A percentile compares a stretch with the other conserved stretches of the same genome.
These are phyloP conservation scores for Juglanconis juglandina DNA, from an alignment of 2,329 filamentous ascomycete species.

Conservation along the genomic window DNA sequence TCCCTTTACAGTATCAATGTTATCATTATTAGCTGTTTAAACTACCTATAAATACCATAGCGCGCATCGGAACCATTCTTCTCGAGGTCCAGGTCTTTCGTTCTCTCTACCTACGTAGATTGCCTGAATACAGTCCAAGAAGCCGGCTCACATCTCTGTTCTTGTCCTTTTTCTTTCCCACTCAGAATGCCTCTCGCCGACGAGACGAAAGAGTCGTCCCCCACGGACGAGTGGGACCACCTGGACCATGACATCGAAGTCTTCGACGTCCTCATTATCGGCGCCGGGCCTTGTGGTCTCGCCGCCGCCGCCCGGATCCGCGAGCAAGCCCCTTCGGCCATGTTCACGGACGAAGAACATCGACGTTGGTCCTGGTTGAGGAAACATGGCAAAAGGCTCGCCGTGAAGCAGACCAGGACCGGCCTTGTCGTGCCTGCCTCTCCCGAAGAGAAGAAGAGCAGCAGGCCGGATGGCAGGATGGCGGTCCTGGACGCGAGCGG, in stretches of 20 bases:
- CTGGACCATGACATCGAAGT: constrained; percentile 28
- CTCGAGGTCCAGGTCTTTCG: too few species aligned
- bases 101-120: too few species aligned
- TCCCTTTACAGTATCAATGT: too few species aligned
- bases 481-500: constrained; percentile 66
- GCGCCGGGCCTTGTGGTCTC: constrained; percentile 72
- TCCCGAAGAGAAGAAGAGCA: not conserved
- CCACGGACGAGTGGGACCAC: not conserved
- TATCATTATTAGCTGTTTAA: too few species aligned
- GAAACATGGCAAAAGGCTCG: constrained; percentile 59
- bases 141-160: too few species aligned
- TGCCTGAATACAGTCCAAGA: too few species aligned
- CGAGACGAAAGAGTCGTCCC: too few species aligned
- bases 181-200: not conserved
- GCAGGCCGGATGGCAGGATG: constrained; percentile 37
- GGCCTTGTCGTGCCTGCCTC: constrained; percentile 26
- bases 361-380: constrained; percentile 76
- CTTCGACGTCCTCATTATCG: constrained; percentile 69
- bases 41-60: too few species aligned
- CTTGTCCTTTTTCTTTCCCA: too few species aligned
- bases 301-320: constrained; percentile 69
- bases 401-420: constrained; percentile 50
- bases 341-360: constrained; percentile 82
- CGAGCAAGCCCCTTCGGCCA: constrained; percentile 70
- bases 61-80: too few species aligned